phyloP scores from a whole-genome alignment of 352 stramenopile genomes.

The Globisporangium polare region DNA sequence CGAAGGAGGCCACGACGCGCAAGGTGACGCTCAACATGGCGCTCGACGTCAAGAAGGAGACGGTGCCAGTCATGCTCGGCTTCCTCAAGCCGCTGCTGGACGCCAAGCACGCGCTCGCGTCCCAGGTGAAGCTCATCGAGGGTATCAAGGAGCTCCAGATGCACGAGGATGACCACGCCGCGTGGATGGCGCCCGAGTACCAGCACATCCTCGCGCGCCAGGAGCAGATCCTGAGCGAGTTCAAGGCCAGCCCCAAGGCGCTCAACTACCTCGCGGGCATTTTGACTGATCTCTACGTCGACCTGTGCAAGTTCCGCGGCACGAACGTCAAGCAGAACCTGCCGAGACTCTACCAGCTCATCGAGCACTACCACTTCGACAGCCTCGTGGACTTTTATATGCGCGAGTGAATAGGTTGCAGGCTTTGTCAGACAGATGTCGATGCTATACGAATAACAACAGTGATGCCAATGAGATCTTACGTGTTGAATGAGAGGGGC shows the following conservation, averaged over 20 bases:
- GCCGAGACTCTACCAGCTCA: constrained; percentile 63
- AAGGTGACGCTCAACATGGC: constrained; percentile 79
- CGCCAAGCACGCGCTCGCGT: constrained; percentile 64
- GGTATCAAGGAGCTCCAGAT: constrained; percentile 82
- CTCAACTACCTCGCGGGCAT: constrained; percentile 80
- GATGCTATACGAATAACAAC: too few relatives aligned
- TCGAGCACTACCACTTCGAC: constrained; percentile 82
- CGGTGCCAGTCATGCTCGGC: constrained; percentile 59
- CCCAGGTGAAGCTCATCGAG: constrained; percentile 79
- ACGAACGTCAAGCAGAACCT: constrained; percentile 75
- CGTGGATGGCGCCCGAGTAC: constrained; percentile 82
- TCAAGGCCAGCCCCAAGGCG: constrained; percentile 61
- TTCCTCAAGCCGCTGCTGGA: constrained; percentile 65
- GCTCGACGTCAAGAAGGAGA: constrained; percentile 81
- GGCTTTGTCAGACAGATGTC: too few relatives aligned
- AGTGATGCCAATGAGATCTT: too few relatives aligned
- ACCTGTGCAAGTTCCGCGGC: constrained; percentile 82
- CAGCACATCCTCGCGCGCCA: constrained; percentile 62
- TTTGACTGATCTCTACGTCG: constrained; percentile 82
- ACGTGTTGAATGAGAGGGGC: too few relatives aligned
- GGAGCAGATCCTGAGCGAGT: constrained; percentile 67
- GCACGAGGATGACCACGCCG: constrained; percentile 65
- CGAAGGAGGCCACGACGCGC: constrained; percentile 72
- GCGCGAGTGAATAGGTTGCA: constrained; percentile 24
- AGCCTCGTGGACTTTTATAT: constrained; percentile 76